phyloP scores from a whole-genome alignment of 2,329 filamentous ascomycete genomes.

The Stagonosporopsis cucurbitacearum region DNA sequence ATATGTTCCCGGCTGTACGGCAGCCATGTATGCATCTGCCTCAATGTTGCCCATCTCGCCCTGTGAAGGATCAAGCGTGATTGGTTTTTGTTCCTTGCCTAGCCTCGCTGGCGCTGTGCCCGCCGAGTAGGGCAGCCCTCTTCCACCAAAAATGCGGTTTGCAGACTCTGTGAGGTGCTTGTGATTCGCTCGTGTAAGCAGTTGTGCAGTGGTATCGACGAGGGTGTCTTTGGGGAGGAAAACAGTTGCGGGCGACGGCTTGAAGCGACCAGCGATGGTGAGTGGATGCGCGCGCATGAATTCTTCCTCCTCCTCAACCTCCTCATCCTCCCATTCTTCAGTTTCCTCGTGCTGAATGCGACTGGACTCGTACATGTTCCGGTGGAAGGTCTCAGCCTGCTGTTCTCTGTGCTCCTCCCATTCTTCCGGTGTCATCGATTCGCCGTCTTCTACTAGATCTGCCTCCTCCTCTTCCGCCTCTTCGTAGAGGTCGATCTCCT shows the following conservation, averaged over 20 bases:
- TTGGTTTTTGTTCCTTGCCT: constrained; percentile 65
- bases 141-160: constrained; percentile 76
- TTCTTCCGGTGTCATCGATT: constrained; percentile 38
- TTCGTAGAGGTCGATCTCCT: constrained; percentile 62
- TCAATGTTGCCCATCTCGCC: constrained; percentile 76
- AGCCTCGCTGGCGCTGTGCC: constrained; percentile 66
- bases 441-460: constrained; percentile 41
- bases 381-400: constrained; percentile 41
- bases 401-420: constrained; percentile 46
- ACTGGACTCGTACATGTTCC: constrained; percentile 50
- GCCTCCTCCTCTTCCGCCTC: constrained; percentile 38
- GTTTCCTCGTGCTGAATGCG: constrained; percentile 52
- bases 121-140: constrained; percentile 75
- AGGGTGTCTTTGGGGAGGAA: constrained; percentile 75
- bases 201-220: constrained; percentile 70
- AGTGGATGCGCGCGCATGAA: constrained; percentile 72
- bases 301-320: constrained; percentile 47
- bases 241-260: constrained; percentile 75
- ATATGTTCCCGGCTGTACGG: constrained; percentile 74
- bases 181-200: constrained; percentile 69
- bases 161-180: constrained; percentile 78
- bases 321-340: constrained; percentile 43
- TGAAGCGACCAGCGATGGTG: constrained; percentile 75
- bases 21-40: constrained; percentile 73
- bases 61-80: constrained; percentile 69